Base-by-base conservation (phyloP, 768 basidiomycete genomes). In the Rickenella mellea region DNA sequence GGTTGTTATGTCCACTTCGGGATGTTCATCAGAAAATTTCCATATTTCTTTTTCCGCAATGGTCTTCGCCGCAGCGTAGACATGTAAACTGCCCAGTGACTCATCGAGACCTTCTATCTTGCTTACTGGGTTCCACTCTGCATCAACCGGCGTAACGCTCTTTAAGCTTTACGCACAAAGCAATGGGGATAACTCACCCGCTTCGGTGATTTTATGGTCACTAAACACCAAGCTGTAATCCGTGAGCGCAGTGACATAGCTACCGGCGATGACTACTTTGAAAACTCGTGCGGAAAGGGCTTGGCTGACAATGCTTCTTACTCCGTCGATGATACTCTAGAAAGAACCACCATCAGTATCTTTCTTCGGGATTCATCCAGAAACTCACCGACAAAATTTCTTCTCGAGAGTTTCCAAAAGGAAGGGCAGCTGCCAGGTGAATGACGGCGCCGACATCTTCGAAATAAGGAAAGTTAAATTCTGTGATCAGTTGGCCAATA, bases 41-140 rank as follows among this genome's bases (percentile, higher is more conserved):
- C 56, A 55, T 5, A 50, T 49, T 2, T 52, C 50, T 6, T 17
- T 43, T 42, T 60, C 60, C 4, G 59, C 51, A 8, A 60, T 45
- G 1, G 51, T 58, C 50, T 71, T 71, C 10, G 66, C 59, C 8
- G 61, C 60, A 5, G 45, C 31, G 46, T 71, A 74, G 14, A 53
- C 52, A 27, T 61, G 52, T 29, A 58, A 42, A 12, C 45, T 47
- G 5, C 49, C 51, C 5, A 40, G 40, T 29, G 46, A 46, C 2
- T 48, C 51, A 5, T 32, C 40, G 6, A 66, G 39, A 9, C 60
- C 58, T 19, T 60, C 53, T 35, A 64, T 59, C 26, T 47, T 48
- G 6, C 59, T 61, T 6, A 53, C 49, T 2, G 53, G 42, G 28
- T 55, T 58, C 66, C 64, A 65, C 29, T 61, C 67, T 67, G 27